phyloP scores from a whole-genome alignment of 192 early-diverging fungal species.

The Mortierella alpina region DNA sequence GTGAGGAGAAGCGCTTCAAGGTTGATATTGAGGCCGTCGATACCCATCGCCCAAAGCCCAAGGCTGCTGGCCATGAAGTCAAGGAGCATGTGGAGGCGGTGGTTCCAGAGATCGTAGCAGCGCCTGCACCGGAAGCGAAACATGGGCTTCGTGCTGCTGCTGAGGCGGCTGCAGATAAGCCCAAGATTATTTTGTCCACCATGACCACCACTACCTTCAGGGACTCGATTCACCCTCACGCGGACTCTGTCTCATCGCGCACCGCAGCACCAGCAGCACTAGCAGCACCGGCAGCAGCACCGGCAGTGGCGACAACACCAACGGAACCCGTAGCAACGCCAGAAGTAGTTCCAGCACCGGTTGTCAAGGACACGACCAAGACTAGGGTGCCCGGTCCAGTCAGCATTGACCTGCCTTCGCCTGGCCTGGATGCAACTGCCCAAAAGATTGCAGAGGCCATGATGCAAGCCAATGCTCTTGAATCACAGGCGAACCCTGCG shows the following conservation, averaged over 20 bases:
- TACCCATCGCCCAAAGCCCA: constrained; percentile 89
- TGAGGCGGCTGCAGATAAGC: constrained; percentile 9
- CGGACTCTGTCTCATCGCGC: constrained; percentile 5
- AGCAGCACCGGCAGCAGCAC: not conserved
- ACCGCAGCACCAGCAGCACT: not conserved
- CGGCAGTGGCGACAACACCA: not conserved
- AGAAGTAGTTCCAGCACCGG: not conserved
- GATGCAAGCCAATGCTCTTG: constrained; percentile 16
- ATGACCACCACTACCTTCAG: constrained; percentile 29
- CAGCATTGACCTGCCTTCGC: constrained; percentile 5
- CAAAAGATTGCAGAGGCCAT: constrained; percentile 21
- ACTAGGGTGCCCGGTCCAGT: not conserved
- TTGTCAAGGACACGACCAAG: not conserved
- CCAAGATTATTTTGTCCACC: constrained; percentile 25
- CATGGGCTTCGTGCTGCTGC: constrained; percentile 10
- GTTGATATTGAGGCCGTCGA: constrained; percentile 99
- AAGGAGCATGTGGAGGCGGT: too few species aligned
- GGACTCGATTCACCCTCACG: constrained; percentile 13
- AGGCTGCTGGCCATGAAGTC: constrained; percentile 1
- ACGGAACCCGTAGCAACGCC: not conserved
- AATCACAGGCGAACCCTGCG: constrained; percentile 10
- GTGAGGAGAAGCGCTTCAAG: constrained; percentile 91
- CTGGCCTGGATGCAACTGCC: constrained; percentile 12
- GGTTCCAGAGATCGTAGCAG: not conserved
- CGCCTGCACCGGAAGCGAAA: not conserved